Conservation (phyloP, 2,329 filamentous ascomycete genomes). For the Paraphaeosphaeria sporulosa region DNA sequence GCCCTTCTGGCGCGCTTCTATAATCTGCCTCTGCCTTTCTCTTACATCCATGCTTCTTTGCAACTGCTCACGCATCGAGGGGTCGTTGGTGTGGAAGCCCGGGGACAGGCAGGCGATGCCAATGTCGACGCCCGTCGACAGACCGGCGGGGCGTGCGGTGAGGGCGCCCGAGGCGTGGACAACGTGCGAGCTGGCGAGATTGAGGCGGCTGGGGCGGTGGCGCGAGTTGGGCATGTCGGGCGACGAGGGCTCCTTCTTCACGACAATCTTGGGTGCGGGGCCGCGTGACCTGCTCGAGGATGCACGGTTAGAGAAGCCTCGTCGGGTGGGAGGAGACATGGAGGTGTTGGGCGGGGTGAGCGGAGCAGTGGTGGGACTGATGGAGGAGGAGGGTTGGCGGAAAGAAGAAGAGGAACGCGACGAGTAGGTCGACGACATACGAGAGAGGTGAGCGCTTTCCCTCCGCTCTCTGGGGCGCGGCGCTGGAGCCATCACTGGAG, state of each 20-base stretch:
- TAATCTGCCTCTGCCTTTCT: constrained; percentile 93
- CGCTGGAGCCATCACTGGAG: constrained; percentile 44
- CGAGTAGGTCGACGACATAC: constrained; percentile 50
- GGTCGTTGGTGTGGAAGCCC: constrained; percentile 94
- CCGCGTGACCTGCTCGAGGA: constrained; percentile 59
- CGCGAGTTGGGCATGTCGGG: constrained; percentile 78
- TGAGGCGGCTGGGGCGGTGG: constrained; percentile 78
- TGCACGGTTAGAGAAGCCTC: constrained; percentile 49
- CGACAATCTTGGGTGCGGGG: constrained; percentile 78
- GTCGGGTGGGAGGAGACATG: constrained; percentile 38
- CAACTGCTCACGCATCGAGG: constrained; percentile 93
- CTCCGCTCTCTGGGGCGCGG: constrained; percentile 49
- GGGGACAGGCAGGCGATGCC: constrained; percentile 94
- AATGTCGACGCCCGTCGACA: constrained; percentile 79
- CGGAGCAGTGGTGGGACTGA: constrained; percentile 22
- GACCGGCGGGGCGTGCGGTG: constrained; percentile 72
- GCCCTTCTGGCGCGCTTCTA: constrained; percentile 90
- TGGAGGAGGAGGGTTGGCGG: constrained; percentile 33
- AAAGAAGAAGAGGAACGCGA: constrained; percentile 33
- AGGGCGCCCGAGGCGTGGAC: constrained; percentile 54
- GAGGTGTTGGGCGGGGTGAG: constrained; percentile 28
- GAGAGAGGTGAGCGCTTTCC: constrained; percentile 63
- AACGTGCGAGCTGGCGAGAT: constrained; percentile 68
- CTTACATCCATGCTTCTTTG: constrained; percentile 92
- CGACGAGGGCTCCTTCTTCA: constrained; percentile 95